phyloP scores from a whole-genome alignment of 148 eudicot genomes.

The Camellia lanceoleosa region DNA sequence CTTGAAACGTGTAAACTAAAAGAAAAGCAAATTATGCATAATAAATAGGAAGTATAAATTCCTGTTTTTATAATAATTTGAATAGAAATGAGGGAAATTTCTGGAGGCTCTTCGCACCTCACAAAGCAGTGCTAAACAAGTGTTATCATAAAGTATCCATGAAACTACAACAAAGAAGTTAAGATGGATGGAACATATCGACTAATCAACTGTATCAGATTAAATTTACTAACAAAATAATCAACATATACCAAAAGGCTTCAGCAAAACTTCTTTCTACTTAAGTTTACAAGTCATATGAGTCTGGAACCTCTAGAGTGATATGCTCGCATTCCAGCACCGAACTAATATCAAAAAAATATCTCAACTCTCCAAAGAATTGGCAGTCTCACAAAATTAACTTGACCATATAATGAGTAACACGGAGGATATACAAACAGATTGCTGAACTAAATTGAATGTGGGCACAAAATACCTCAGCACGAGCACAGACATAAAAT shows the following conservation, averaged over 20 bases:
- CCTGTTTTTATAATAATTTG: not conserved
- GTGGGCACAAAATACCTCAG: conserved; percentile 57
- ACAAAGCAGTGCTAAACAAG: not conserved
- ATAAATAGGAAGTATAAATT: not conserved
- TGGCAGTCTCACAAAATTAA: not conserved
- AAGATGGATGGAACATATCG: not conserved
- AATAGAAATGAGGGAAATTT: not conserved
- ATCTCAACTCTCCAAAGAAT: not conserved
- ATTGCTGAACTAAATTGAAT: not conserved
- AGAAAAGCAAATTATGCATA: not conserved
- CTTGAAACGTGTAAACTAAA: not conserved
- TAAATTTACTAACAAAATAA: not conserved
- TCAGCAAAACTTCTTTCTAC: not conserved
- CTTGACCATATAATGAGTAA: not conserved
- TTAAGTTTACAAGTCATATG: not conserved
- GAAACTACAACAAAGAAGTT: not conserved
- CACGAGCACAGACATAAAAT: conserved; percentile 93
- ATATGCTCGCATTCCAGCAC: not conserved
- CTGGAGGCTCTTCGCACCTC: not conserved
- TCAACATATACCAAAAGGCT: not conserved
- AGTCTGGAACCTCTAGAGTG: too few relatives aligned
- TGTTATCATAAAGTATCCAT: not conserved
- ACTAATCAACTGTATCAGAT: not conserved
- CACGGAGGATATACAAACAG: not conserved
- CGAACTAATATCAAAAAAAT: not conserved